Evolutionary conservation across 176 grass and related monocot species (phyloP).

Genomic region (Triticum monococcum): DNA sequence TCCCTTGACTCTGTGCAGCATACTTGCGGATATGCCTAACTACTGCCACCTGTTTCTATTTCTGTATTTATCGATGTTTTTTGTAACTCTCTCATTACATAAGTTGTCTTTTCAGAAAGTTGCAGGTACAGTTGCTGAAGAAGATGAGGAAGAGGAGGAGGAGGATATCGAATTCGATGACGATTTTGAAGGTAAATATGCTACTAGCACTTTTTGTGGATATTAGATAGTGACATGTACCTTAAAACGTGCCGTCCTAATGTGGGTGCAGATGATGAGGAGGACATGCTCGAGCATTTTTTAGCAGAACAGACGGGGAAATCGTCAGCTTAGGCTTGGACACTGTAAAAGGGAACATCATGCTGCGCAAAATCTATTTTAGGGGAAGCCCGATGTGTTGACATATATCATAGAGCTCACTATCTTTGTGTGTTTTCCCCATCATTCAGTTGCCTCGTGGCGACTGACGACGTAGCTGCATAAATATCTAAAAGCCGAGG

Average conservation of each 20-base stretch:
- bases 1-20: conserved; percentile 1
- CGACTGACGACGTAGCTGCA: neutral
- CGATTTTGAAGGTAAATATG: conserved; percentile 83
- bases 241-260: conserved; percentile 5
- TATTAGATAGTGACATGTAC: neutral
- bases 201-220: conserved; percentile 6
- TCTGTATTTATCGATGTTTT: conserved; percentile 9
- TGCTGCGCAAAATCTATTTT: neutral
- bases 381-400: neutral
- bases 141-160: conserved; percentile 84
- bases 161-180: conserved; percentile 94
- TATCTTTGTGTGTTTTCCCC: conserved; percentile 3
- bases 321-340: conserved; percentile 48
- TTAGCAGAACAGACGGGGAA: conserved; percentile 77
- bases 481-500: neutral
- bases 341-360: neutral
- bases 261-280: conserved; percentile 74
- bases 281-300: conserved; percentile 99
- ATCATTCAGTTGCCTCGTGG: conserved; percentile 6
- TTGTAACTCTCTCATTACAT: conserved; percentile 19
- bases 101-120: conserved; percentile 66
- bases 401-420: neutral
- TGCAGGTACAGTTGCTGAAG: conserved; percentile 65
- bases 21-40: conserved; percentile 27
- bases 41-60: conserved; percentile 5